Conservation (phyloP, 148 eudicot genomes). For the Rheum nobile region DNA sequence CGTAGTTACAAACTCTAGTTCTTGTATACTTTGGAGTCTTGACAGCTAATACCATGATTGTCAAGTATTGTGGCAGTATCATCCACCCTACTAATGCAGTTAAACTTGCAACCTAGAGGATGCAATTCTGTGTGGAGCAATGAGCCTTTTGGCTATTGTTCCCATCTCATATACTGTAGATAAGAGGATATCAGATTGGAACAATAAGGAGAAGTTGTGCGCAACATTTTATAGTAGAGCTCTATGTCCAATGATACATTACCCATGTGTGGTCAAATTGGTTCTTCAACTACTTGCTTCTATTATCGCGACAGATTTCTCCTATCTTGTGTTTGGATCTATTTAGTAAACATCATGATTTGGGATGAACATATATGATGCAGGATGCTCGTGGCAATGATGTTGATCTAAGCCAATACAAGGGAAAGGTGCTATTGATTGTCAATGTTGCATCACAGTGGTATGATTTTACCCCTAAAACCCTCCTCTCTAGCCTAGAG, state of each 20-base stretch:
- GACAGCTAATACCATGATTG: not conserved
- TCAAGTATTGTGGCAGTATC: too few relatives aligned
- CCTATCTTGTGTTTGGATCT: not conserved
- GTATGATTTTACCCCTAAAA: constrained; percentile 5
- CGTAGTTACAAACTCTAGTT: not conserved
- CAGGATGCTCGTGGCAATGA: constrained; percentile 66
- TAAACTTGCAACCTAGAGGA: not conserved
- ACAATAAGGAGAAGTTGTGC: not conserved
- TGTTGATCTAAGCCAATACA: constrained; percentile 62
- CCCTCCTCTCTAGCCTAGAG: not conserved
- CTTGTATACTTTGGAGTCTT: not conserved
- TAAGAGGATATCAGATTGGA: not conserved
- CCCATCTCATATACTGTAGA: not conserved
- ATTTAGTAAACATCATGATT: not conserved
- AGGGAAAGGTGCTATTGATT: constrained; percentile 54
- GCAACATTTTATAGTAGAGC: too few relatives aligned
- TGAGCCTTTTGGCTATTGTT: not conserved
- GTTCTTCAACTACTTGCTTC: too few relatives aligned
- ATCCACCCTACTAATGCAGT: too few relatives aligned
- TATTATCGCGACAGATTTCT: not conserved
- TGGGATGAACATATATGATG: not conserved
- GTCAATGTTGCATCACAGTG: constrained; percentile 77
- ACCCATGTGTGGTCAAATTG: too few relatives aligned
- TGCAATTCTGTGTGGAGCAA: not conserved
- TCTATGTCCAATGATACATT: too few relatives aligned